Percentiles rank a stretch among this genome's conserved stretches.
Evolutionary conservation across 805 yeast species (phyloP).

Genomic region (Cyberlindnera xishuangbannaensis): DNA sequence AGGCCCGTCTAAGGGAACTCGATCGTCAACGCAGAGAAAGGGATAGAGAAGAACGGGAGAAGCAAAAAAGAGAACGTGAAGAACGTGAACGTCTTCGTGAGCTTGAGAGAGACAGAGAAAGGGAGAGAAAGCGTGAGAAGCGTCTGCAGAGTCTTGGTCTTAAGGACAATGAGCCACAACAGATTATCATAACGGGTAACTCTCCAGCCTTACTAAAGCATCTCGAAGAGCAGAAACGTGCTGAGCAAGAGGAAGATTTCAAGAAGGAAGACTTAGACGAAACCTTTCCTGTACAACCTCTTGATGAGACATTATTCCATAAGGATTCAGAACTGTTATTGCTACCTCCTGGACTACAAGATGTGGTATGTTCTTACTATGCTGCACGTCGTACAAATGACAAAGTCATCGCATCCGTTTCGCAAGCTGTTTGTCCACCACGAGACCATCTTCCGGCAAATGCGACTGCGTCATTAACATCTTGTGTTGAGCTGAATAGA

Average conservation of each 20-base stretch:
- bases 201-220: conserved; percentile 8
- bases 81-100: conserved; percentile 10
- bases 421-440: conserved; percentile 8
- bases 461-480: conserved; percentile 32
- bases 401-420: conserved; percentile 6
- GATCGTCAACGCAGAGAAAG: conserved; percentile 4
- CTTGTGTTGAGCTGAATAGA: conserved; percentile 77
- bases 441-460: conserved; percentile 8
- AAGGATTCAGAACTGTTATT: conserved; percentile 17
- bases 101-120: conserved; percentile 6
- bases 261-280: conserved; percentile 3
- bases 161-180: conserved; percentile 7
- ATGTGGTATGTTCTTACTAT: conserved; percentile 24
- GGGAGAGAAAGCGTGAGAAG: conserved; percentile 9
- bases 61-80: conserved; percentile 9
- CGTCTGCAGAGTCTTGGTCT: conserved; percentile 10
- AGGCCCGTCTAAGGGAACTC: conserved; percentile 1
- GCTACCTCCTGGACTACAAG: conserved; percentile 29
- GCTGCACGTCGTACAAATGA: conserved; percentile 12
- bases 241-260: conserved; percentile 1
- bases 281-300: conserved; percentile 4
- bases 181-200: conserved; percentile 12
- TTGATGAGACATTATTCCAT: conserved; percentile 16
- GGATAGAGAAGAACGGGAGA: conserved; percentile 8
- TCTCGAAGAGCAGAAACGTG: conserved; percentile 9